Evolutionary conservation across 2,329 filamentous ascomycete genomes (phyloP).

Genomic region (Phaeosphaeriaceae sp.): DNA sequence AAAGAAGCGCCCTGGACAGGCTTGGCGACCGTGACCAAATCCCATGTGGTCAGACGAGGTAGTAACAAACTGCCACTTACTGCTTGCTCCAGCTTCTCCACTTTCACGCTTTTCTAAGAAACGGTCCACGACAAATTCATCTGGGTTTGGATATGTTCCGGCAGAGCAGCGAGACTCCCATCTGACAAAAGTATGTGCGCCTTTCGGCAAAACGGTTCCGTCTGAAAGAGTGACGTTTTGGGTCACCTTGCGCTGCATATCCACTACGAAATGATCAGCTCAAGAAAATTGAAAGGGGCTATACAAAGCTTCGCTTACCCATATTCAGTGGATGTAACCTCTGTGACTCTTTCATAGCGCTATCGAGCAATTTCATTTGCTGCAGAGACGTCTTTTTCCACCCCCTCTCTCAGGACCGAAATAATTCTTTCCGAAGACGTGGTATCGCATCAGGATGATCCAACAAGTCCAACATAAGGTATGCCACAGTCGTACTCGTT

Average conservation of each 20-base stretch:
- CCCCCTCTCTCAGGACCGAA: slow-evolving; percentile 14
- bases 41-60: slow-evolving; percentile 11
- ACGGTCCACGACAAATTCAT: background rate
- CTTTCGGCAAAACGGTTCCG: too few species aligned
- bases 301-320: background rate
- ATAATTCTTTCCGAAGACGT: background rate
- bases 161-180: too few species aligned
- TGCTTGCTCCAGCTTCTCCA: background rate
- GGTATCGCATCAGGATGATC: too few species aligned
- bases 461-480: too few species aligned
- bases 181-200: too few species aligned
- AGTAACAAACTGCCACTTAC: slow-evolving; percentile 10
- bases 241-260: background rate
- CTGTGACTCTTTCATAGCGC: slow-evolving; percentile 51
- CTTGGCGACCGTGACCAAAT: slow-evolving; percentile 23
- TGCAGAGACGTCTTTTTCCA: slow-evolving; percentile 48
- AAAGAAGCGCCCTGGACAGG: slow-evolving; percentile 29
- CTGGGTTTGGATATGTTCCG: too few species aligned
- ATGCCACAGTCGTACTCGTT: too few species aligned
- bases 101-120: background rate
- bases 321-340: slow-evolving; percentile 16
- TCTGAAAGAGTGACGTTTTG: too few species aligned
- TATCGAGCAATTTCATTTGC: slow-evolving; percentile 52
- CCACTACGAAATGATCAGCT: background rate
- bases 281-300: too few species aligned